phyloP scores from a whole-genome alignment of 495 filamentous ascomycete species.

The Aspergillus panamensis region DNA sequence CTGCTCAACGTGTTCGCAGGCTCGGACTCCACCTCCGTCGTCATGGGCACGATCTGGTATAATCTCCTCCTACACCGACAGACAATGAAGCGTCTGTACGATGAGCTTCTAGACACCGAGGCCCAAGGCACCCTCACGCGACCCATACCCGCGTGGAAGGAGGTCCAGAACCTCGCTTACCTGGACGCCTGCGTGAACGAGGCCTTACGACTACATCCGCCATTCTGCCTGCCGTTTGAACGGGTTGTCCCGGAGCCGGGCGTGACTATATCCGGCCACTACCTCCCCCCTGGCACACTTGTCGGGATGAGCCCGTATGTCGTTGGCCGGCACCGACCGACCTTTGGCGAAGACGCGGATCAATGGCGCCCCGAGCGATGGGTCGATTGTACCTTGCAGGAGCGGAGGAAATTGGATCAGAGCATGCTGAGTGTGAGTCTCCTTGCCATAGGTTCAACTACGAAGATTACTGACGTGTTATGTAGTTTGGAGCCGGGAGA shows the following conservation, averaged over 20 bases:
- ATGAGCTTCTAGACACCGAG: neutral
- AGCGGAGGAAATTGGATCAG: too few species aligned
- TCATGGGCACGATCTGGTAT: constrained; percentile 50
- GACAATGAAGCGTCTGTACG: constrained; percentile 5
- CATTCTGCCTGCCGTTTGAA: constrained; percentile 28
- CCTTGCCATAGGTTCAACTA: too few species aligned
- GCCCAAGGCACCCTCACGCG: neutral
- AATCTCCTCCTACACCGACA: constrained; percentile 40
- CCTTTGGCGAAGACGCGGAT: constrained; percentile 49
- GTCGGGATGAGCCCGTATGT: constrained; percentile 28
- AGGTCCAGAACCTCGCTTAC: constrained; percentile 42
- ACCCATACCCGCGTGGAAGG: constrained; percentile 28
- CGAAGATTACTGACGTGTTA: too few species aligned
- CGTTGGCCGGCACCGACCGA: constrained; percentile 25
- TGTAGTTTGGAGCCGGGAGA: too few species aligned
- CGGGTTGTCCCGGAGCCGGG: constrained; percentile 30
- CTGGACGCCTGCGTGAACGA: constrained; percentile 43
- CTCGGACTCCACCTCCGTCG: constrained; percentile 49
- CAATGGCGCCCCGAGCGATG: constrained; percentile 50
- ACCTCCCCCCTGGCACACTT: constrained; percentile 7
- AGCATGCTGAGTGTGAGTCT: too few species aligned
- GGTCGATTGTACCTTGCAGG: constrained; percentile 8
- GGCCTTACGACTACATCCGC: constrained; percentile 32
- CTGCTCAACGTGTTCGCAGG: constrained; percentile 50
- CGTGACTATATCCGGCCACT: constrained; percentile 15